These are phyloP conservation scores for Pyrenula aspistea DNA, from an alignment of 495 filamentous ascomycete genomes.

Conservation along the genomic window DNA sequence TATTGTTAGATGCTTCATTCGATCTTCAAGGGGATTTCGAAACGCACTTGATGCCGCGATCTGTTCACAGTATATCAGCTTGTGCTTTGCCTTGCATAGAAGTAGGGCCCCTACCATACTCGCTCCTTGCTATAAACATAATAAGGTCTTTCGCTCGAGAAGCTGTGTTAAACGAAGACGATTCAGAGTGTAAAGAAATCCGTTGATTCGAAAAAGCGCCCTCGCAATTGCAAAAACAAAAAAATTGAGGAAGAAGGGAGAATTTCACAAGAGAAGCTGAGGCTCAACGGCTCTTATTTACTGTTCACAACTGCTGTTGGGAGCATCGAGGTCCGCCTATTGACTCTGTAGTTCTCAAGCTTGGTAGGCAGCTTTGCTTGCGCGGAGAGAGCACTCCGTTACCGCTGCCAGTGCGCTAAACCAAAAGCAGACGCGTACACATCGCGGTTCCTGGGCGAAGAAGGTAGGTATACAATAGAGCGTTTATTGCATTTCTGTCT, in stretches of 20 bases:
- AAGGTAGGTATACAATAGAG: no score
- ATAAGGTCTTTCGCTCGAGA: no score
- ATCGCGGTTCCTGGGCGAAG: background rate
- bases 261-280: no score
- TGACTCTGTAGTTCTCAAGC: background rate
- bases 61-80: constrained; percentile 34
- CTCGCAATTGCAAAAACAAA: no score
- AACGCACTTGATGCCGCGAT: constrained; percentile 98
- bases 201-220: no score
- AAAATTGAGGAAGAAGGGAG: no score
- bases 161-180: no score
- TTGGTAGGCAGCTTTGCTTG: background rate
- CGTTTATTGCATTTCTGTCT: no score
- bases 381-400: background rate
- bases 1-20: constrained; percentile 4
- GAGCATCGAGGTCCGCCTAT: background rate
- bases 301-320: no score
- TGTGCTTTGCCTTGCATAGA: constrained; percentile 22
- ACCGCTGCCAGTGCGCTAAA: background rate
- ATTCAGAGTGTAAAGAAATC: no score
- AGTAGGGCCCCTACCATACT: constrained; percentile 72
- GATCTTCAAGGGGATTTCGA: no score
- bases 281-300: no score
- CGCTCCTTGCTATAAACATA: constrained; percentile 99
- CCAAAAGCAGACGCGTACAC: background rate